phyloP scores from a whole-genome alignment of 345 rosid genomes.

The Brassica rapa region DNA sequence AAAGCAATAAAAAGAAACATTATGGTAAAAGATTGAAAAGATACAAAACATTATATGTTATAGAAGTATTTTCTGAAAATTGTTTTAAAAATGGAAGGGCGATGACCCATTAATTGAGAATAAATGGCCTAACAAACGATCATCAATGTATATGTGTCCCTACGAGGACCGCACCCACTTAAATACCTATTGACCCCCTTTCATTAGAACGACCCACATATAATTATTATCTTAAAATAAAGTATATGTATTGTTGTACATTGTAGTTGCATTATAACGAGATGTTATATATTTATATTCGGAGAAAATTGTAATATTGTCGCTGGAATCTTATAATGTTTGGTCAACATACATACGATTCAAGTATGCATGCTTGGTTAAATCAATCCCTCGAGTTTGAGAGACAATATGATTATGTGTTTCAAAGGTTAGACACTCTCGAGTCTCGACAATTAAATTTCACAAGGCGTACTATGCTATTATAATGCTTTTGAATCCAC shows the following conservation, averaged over 20 bases:
- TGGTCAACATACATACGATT: conserved; percentile 17
- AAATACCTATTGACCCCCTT: conserved; percentile 34
- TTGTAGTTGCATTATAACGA: conserved; percentile 24
- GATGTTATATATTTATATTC: not conserved
- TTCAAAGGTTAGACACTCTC: conserved; percentile 6
- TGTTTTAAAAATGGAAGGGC: not conserved
- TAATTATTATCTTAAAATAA: conserved; percentile 17
- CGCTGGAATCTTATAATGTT: not conserved
- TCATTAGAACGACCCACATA: conserved; percentile 24
- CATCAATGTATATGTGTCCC: conserved; percentile 40
- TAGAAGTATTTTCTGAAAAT: not conserved
- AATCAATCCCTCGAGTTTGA: conserved; percentile 14
- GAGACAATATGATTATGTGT: conserved; percentile 37
- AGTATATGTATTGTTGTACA: conserved; percentile 16
- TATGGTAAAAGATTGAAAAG: not conserved
- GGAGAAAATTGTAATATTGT: not conserved
- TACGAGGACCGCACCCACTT: conserved; percentile 45
- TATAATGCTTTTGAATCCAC: conserved; percentile 24
- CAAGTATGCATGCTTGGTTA: conserved; percentile 35
- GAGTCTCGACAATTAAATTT: conserved; percentile 25
- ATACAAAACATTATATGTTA: not conserved
- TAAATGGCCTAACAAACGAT: conserved; percentile 28
- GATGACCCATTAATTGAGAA: conserved; percentile 13
- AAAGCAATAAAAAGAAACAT: not conserved
- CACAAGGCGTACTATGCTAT: conserved; percentile 17